Percentiles rank a stretch among this genome's conserved stretches.
These are phyloP conservation scores for Fusarium domesticum DNA, from an alignment of 2,329 filamentous ascomycete genomes.

Conservation along the genomic window DNA sequence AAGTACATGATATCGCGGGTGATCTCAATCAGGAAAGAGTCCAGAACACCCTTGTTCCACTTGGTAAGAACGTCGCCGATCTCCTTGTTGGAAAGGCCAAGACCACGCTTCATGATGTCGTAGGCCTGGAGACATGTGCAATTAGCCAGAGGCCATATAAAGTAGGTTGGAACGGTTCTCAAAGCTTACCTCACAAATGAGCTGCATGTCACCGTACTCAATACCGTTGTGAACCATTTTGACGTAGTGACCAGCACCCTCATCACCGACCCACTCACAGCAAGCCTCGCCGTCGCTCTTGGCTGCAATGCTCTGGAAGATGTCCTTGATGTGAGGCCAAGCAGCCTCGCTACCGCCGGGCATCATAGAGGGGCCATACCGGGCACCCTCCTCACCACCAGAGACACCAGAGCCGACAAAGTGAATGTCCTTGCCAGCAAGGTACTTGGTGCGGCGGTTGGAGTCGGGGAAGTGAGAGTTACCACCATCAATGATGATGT, in stretches of 20 bases:
- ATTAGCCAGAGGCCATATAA: conserved; percentile 16
- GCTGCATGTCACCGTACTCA: conserved; percentile 99
- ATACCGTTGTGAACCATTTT: conserved; percentile 99
- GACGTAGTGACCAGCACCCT: conserved; percentile 99
- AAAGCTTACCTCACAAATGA: conserved; percentile 86
- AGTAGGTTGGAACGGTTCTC: not conserved
- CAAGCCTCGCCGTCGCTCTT: conserved; percentile 97
- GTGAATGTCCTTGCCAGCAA: conserved; percentile 80
- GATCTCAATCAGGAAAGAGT: conserved; percentile 99
- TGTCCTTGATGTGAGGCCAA: conserved; percentile 97
- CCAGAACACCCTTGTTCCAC: conserved; percentile 98
- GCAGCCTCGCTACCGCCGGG: conserved; percentile 97
- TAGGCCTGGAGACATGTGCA: conserved; percentile 66
- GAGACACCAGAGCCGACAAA: conserved; percentile 98
- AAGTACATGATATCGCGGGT: conserved; percentile 98
- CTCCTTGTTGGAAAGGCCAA: conserved; percentile 85
- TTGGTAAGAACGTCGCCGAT: conserved; percentile 91
- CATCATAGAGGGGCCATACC: conserved; percentile 97
- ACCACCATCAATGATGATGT: conserved; percentile 98
- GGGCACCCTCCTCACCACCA: conserved; percentile 98
- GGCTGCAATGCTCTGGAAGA: conserved; percentile 96
- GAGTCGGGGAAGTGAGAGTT: conserved; percentile 99
- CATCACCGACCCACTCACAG: conserved; percentile 99
- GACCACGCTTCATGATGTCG: conserved; percentile 98
- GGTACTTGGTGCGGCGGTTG: conserved; percentile 93